phyloP scores from a whole-genome alignment of 371 early-diverging fungal species.

The Mortierella sp. region DNA sequence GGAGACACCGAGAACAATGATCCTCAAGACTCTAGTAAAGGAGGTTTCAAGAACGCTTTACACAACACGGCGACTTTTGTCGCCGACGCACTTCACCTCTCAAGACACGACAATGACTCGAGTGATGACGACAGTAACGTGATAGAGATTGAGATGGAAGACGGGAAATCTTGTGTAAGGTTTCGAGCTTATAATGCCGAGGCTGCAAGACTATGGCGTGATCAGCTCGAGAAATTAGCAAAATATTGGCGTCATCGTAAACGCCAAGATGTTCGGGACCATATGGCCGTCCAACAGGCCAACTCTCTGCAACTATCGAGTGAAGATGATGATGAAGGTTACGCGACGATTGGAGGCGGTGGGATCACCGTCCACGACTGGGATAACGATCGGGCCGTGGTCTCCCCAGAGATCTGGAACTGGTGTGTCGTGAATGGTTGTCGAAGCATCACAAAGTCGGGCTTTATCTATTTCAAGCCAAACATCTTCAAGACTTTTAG shows the following conservation, averaged over 20 bases:
- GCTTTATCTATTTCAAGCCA: conserved; percentile 67
- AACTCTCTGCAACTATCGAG: conserved; percentile 37
- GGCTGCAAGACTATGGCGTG: conserved; percentile 67
- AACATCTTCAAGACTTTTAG: conserved; percentile 63
- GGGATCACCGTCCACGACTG: conserved; percentile 43
- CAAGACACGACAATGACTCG: not conserved
- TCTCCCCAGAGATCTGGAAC: conserved; percentile 69
- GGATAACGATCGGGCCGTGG: conserved; percentile 46
- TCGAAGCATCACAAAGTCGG: conserved; percentile 62
- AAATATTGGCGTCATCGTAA: conserved; percentile 67
- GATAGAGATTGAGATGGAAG: conserved; percentile 52
- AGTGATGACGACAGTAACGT: conserved; percentile 38
- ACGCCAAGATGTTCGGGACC: conserved; percentile 60
- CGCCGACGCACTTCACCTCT: conserved; percentile 23
- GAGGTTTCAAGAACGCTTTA: not conserved
- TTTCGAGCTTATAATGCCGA: conserved; percentile 60
- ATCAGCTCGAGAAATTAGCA: conserved; percentile 59
- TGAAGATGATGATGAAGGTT: conserved; percentile 49
- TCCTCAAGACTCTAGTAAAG: not conserved
- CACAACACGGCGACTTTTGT: conserved; percentile 31
- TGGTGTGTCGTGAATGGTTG: conserved; percentile 62
- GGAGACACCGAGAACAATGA: not conserved
- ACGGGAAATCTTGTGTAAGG: conserved; percentile 23
- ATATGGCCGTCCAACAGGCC: conserved; percentile 41
- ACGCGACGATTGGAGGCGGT: conserved; percentile 1